phyloP scores from a whole-genome alignment of 2,329 filamentous ascomycete species.

The Trichoderma koningii region DNA sequence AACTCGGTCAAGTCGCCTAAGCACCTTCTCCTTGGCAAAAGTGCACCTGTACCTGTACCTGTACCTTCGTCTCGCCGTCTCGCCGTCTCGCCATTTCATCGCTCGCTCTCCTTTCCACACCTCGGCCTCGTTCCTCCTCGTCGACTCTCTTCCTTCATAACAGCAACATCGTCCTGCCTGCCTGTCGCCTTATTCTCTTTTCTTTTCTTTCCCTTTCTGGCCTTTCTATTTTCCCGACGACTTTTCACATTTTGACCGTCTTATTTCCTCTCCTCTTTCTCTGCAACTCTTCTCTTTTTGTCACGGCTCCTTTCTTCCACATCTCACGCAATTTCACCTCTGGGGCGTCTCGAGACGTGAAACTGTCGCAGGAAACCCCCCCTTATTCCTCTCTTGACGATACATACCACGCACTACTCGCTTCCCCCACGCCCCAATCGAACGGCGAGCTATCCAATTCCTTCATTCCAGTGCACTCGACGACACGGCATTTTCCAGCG shows the following conservation, averaged over 20 bases:
- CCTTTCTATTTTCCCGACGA: constrained; percentile 1
- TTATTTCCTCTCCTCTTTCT: neutral
- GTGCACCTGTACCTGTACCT: neutral
- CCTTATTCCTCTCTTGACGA: constrained; percentile 20
- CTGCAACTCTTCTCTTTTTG: constrained; percentile 5
- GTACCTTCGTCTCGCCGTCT: constrained; percentile 8
- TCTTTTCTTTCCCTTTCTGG: neutral
- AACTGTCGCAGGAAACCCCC: constrained; percentile 24
- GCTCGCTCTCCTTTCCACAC: constrained; percentile 21
- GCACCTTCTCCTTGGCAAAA: constrained; percentile 2
- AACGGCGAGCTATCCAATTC: constrained; percentile 11
- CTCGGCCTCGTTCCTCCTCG: neutral
- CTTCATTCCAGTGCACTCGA: constrained; percentile 25
- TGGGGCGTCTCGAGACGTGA: constrained; percentile 19
- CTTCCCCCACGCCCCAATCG: constrained; percentile 14
- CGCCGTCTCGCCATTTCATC: constrained; percentile 2
- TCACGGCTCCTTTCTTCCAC: constrained; percentile 2
- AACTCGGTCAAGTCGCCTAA: constrained; percentile 9
- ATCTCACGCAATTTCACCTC: constrained; percentile 2
- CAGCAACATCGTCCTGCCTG: neutral
- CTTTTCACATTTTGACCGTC: neutral
- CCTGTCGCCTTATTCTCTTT: constrained; percentile 2
- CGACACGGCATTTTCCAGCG: neutral
- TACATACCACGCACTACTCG: neutral
- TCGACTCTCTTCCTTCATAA: constrained; percentile 6